Evolutionary conservation across 208 protist genomes (phyloP), one percentile per base, ranked within the genome.

Genomic region (Jaenimonas drosophilae): DNA sequence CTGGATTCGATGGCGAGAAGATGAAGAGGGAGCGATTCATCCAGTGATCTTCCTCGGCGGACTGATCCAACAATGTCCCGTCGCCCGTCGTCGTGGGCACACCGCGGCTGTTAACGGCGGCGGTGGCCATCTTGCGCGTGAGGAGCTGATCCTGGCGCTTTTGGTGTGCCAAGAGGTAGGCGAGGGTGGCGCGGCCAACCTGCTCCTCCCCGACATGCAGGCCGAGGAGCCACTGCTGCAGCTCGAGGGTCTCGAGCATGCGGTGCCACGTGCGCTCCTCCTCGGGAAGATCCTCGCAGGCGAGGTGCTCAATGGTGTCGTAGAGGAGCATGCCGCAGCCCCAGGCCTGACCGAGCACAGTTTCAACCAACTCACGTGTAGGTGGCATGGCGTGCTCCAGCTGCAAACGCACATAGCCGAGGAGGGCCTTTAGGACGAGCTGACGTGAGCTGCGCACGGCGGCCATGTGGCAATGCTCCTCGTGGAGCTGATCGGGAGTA

Each of bases 141-240:
- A 12, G 38, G 23, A 23, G 46, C 30, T 39, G 56, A 30, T 87
- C 76, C 45, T 87, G 70, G 44, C 61, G 75, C 42, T 81, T 52
- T 53, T 85, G 64, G 47, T 87, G 71, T 9, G 85, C 81, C 33
- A 91, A 62, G 40, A 86, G 64, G 65, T 93, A 93, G 19, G 79
- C 82, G 33, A 91, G 82, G n/a, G 83, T 87, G 21, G 80, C 76
- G 32, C 79, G 74, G 31, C 85, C 88, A 2, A 91, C 82, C 54
- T 91, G 79, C 55, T 95, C 83, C 65, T 95, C 84, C 24, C 88
- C 84, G n/a, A 88, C 69, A 52, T 91, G 88, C 39, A 95, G 68
- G 47, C 76, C 69, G 26, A 92, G 61, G 6, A 95, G 41, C 82
- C 81, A 88, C 62, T 88, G 68, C 56, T 95, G 84, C 49, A 88